These are phyloP conservation scores for Penicillium simplicissimum DNA, from an alignment of 495 filamentous ascomycete species.

Conservation along the genomic window DNA sequence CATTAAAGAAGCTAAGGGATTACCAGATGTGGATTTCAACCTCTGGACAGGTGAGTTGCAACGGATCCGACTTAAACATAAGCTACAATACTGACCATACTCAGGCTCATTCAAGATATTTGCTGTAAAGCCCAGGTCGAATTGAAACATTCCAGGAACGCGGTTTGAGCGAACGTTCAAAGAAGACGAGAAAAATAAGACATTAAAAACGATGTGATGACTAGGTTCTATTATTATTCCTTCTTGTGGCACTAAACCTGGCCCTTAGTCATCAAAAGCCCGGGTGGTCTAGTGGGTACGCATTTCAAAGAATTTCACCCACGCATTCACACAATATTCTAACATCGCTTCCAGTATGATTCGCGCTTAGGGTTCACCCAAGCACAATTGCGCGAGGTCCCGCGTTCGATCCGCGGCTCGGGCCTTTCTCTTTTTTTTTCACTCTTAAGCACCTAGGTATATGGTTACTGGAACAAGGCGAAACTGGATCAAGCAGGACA, in stretches of 20 bases:
- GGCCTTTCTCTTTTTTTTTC: not conserved
- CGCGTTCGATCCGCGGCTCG: not conserved
- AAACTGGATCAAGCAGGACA: too few species aligned
- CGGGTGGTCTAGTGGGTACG: too few species aligned
- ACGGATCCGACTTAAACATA: not conserved
- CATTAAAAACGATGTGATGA: too few species aligned
- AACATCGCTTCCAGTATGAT: too few species aligned
- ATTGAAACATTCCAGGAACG: not conserved
- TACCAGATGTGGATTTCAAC: conserved; percentile 13
- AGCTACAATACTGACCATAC: not conserved
- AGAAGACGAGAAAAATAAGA: not conserved
- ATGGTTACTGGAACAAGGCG: too few species aligned
- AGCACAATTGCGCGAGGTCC: not conserved
- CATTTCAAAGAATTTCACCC: too few species aligned
- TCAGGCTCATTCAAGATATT: conserved; percentile 11
- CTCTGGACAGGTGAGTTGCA: conserved; percentile 15
- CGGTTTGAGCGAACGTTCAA: not conserved
- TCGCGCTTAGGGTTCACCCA: conserved; percentile 10
- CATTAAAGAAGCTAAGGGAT: not conserved
- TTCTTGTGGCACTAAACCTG: too few species aligned
- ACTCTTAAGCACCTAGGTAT: too few species aligned
- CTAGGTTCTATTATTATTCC: too few species aligned
- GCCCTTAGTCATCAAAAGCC: too few species aligned
- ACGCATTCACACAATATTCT: too few species aligned
- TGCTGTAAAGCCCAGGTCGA: conserved; percentile 2